Base-by-base conservation (phyloP, 2,329 filamentous ascomycete species). In the Nannizziopsis barbatae region DNA sequence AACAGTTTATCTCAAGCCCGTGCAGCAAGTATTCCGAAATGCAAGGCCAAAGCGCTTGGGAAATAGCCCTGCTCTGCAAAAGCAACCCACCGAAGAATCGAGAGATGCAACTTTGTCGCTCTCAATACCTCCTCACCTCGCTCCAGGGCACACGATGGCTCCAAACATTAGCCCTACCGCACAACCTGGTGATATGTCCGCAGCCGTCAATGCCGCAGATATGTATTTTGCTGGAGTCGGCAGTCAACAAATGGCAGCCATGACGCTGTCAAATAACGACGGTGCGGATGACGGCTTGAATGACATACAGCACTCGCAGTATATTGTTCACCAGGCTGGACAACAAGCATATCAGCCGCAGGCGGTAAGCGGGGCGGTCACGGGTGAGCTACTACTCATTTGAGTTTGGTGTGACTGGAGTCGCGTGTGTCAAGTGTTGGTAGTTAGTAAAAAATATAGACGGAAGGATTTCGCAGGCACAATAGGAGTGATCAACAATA, bases 1-100 rank as follows among this genome's bases (percentile, higher is more conserved):
- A 2, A 98, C 92, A 0, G 90, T 98, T 45, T 98, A 98, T 66
- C 79, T 98, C 43, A 98, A 98, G 66, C 92, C 92, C 2, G 90
- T 98, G 5, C 88, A 96, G 64, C 90, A 92, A 47, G 92, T 98
- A 8, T 98, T 98, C 74, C 83, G 92, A 50, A 83, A 83, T 14
- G 90, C 92, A 10, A 79, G 92, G 11, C 84, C 86, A 1, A 77
- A 87, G 17, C 81, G 81, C 49, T 74, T 98, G 2, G 75, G 80
- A 48, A 86, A 94, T 46, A 90, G 83, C 2, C 89, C 90, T 0
- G 89, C 89, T 0, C 72, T 98, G 35, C 92, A 95, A 67, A 82
- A 79, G 54, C 77, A 77, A 1, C 74, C 73, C 14, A 68, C 72
- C 50, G 75, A 76, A 53, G 63, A 72, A 27, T 54, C 57, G 43